Conservation (phyloP, 2,329 filamentous ascomycete species). For the Setomelanomma holmii region DNA sequence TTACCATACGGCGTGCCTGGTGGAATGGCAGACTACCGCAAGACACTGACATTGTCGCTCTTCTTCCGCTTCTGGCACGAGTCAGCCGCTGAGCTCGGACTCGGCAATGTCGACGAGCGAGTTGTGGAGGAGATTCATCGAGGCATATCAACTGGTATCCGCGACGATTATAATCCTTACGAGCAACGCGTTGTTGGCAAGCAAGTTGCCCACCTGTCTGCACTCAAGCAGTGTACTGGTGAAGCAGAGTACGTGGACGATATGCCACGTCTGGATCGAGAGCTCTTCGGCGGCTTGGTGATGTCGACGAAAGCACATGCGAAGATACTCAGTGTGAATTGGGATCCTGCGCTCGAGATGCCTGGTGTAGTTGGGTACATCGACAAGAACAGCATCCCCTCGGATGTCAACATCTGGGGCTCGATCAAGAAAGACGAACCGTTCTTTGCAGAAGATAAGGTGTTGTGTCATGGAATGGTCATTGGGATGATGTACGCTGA, state of each 20-base stretch:
- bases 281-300: slow-evolving; percentile 86
- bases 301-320: slow-evolving; percentile 88
- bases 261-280: slow-evolving; percentile 81
- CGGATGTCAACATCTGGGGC: slow-evolving; percentile 87
- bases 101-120: slow-evolving; percentile 68
- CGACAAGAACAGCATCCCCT: slow-evolving; percentile 80
- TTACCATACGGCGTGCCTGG: slow-evolving; percentile 87
- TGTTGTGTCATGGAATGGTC: slow-evolving; percentile 85
- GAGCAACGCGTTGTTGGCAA: slow-evolving; percentile 84
- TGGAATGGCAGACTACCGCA: slow-evolving; percentile 94
- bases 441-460: slow-evolving; percentile 89
- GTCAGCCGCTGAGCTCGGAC: slow-evolving; percentile 68
- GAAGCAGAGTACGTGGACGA: slow-evolving; percentile 96
- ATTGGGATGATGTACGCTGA: slow-evolving; percentile 89
- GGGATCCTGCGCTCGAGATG: slow-evolving; percentile 76
- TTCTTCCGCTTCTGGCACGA: slow-evolving; percentile 99
- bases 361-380: slow-evolving; percentile 86
- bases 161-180: slow-evolving; percentile 81
- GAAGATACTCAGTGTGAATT: slow-evolving; percentile 80
- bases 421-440: slow-evolving; percentile 80
- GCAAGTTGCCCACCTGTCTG: slow-evolving; percentile 82
- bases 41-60: slow-evolving; percentile 85
- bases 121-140: slow-evolving; percentile 83
- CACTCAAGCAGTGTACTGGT: slow-evolving; percentile 89
- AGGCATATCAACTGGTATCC: slow-evolving; percentile 76